phyloP scores from a whole-genome alignment of 208 protist genomes.

The Acanthamoeba divionensis region DNA sequence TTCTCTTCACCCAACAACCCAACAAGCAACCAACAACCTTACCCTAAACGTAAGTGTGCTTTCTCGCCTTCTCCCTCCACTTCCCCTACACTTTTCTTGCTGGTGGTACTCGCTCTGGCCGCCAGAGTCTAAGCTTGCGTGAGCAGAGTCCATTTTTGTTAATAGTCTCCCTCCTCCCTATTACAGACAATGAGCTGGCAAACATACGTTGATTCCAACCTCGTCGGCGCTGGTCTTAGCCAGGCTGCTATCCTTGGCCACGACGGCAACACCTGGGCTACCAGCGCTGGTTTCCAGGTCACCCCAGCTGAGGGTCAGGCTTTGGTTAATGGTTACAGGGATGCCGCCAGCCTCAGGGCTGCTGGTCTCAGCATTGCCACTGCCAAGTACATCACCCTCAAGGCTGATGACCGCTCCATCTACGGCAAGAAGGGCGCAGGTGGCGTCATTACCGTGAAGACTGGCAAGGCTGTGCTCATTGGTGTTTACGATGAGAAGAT shows the following conservation, averaged over 20 bases:
- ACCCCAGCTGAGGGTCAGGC: constrained; percentile 53
- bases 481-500: constrained; percentile 72
- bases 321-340: constrained; percentile 56
- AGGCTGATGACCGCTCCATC: constrained; percentile 64
- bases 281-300: constrained; percentile 66
- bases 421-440: constrained; percentile 75
- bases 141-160: too few species aligned
- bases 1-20: too few species aligned
- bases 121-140: too few species aligned
- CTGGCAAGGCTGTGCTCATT: constrained; percentile 70
- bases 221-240: constrained; percentile 75
- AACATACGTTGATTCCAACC: constrained; percentile 78
- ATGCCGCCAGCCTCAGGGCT: constrained; percentile 46
- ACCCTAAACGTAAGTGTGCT: too few species aligned
- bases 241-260: constrained; percentile 74
- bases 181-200: constrained; percentile 77
- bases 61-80: too few species aligned
- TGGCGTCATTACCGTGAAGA: constrained; percentile 74
- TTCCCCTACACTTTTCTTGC: too few species aligned
- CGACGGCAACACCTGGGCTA: constrained; percentile 76
- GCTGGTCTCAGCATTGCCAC: constrained; percentile 69
- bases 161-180: not conserved
- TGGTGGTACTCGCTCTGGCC: too few species aligned
- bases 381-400: constrained; percentile 77
- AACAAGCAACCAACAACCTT: too few species aligned